Percentiles rank a stretch among this genome's conserved stretches.
These are phyloP conservation scores for Hypoxylon sp. DNA, from an alignment of 2,329 filamentous ascomycete species.

Conservation along the genomic window DNA sequence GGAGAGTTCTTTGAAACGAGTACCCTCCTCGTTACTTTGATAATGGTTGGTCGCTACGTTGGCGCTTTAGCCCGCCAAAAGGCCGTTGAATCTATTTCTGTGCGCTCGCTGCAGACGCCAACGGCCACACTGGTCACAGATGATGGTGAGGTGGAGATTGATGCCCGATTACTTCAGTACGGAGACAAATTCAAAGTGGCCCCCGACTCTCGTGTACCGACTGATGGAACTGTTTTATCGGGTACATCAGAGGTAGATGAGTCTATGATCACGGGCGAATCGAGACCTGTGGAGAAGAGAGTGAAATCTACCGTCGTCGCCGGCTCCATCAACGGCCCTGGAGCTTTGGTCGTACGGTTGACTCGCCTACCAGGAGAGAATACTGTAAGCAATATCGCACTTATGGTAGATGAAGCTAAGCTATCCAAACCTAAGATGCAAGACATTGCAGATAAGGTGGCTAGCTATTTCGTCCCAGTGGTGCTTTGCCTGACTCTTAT, in stretches of 20 bases:
- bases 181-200: constrained; percentile 76
- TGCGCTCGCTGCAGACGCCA: constrained; percentile 70
- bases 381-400: constrained; percentile 77
- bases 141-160: constrained; percentile 66
- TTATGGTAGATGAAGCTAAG: constrained; percentile 79
- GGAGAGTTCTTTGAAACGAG: constrained; percentile 73
- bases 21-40: constrained; percentile 71
- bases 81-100: constrained; percentile 69
- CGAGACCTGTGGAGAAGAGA: constrained; percentile 71
- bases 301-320: constrained; percentile 71
- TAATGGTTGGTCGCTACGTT: constrained; percentile 70
- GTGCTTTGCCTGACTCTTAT: constrained; percentile 71
- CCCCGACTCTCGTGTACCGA: constrained; percentile 73
- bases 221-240: constrained; percentile 76
- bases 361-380: constrained; percentile 77
- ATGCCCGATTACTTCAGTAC: constrained; percentile 77
- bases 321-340: constrained; percentile 77
- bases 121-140: constrained; percentile 68
- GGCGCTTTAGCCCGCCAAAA: constrained; percentile 67
- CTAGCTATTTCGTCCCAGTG: constrained; percentile 77
- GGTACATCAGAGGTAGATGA: constrained; percentile 80
- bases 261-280: constrained; percentile 84
- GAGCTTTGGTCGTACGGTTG: constrained; percentile 70
- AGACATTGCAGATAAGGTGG: constrained; percentile 76
- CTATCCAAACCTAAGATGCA: constrained; percentile 78